These are phyloP conservation scores for Yamadazyma nakazawae DNA, from an alignment of 805 yeast genomes.

Conservation along the genomic window DNA sequence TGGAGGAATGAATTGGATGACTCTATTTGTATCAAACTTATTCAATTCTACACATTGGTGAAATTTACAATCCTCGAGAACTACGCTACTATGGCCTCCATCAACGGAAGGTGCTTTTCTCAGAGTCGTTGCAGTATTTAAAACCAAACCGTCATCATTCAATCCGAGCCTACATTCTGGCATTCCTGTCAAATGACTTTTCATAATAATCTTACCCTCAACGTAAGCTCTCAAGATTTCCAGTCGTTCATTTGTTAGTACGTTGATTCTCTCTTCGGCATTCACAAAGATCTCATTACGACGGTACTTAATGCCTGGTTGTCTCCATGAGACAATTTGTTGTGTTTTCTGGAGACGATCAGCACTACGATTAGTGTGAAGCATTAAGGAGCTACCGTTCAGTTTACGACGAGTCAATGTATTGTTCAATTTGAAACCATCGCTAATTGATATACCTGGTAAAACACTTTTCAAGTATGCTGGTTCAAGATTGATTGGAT, in stretches of 20 bases:
- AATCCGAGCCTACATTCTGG: conserved; percentile 83
- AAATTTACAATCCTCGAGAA: conserved; percentile 74
- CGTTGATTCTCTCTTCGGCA: conserved; percentile 70
- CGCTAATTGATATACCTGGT: conserved; percentile 7
- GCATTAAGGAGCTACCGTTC: conserved; percentile 8
- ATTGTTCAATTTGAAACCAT: conserved; percentile 10
- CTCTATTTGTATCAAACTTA: conserved; percentile 59
- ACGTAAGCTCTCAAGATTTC: conserved; percentile 65
- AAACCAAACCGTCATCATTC: conserved; percentile 44
- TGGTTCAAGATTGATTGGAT: conserved; percentile 63
- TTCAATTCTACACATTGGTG: conserved; percentile 82
- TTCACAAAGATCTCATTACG: conserved; percentile 77
- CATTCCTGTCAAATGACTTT: conserved; percentile 72
- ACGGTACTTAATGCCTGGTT: conserved; percentile 47
- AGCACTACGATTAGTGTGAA: conserved; percentile 9
- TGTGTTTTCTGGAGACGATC: conserved; percentile 7
- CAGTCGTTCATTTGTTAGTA: conserved; percentile 64
- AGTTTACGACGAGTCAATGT: conserved; percentile 10
- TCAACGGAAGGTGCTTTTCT: conserved; percentile 20
- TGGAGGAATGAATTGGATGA: conserved; percentile 77
- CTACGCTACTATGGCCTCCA: conserved; percentile 40
- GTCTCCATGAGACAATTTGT: conserved; percentile 13
- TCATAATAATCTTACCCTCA: conserved; percentile 70
- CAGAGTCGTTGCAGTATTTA: conserved; percentile 30
- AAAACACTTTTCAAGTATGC: conserved; percentile 21